Evolutionary conservation across 108 stramenopile species (phyloP), one percentile per base, ranked within the genome.

Genomic region (Aurantiochytrium sp.): DNA sequence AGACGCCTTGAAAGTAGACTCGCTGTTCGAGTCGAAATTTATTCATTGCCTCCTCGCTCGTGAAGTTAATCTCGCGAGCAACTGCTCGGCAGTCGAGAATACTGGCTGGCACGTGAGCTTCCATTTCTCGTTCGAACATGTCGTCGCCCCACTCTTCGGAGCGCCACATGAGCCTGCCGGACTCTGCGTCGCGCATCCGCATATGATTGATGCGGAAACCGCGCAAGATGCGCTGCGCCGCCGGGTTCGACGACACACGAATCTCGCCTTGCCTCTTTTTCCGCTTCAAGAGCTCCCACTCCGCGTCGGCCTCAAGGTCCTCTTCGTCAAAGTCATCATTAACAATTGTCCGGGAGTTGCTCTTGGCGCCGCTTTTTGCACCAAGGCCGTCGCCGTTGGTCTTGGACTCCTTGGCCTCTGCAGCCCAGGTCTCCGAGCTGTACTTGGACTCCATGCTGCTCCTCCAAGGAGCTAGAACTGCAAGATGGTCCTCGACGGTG

Each of bases 121-220:
- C 35, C 89, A 57, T 58, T 45, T 23, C 55, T 58, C 87, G 87
- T 45, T 45, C 69, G 16, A 69, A 91, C 88, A 91, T 51, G n/a
- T 58, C 72, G 5, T 47, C 90, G 45, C 92, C 92, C 93, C 93
- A 94, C 60, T 93, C 76, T 21, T 49, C 92, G 4, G 89, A 88
- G 58, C 87, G 59, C 95, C 95, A 95, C 87, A 94, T 88, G 28
- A 94, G 91, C 43, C 76, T 51, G 6, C 92, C 92, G 44, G 89
- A 93, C 23, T 92, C 88, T 16, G 92, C 95, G 72, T 95, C 94
- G 44, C 93, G 60, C 95, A 95, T 95, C 5, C 92, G 91, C 94
- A 95, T 94, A 92, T 91, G 92, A 88, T 94, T 93, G 72, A 91
- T 93, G 69, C 5, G n/a, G 57, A 91, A 91, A 4, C 87, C 87